These are phyloP conservation scores for Parascedosporium putredinis DNA, from an alignment of 2,329 filamentous ascomycete genomes.

Conservation along the genomic window DNA sequence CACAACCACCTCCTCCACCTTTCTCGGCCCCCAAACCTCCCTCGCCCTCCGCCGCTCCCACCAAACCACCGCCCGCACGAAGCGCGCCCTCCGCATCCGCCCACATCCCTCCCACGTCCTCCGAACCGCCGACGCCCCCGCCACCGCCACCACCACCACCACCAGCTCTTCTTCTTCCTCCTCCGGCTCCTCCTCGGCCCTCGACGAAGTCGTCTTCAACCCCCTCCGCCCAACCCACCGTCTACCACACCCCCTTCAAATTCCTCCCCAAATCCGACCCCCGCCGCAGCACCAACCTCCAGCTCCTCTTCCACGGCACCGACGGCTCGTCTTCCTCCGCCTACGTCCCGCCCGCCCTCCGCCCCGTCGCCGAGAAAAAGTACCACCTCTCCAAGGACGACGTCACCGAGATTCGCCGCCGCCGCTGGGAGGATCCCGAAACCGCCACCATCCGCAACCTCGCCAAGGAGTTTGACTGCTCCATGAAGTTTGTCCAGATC, in stretches of 20 bases:
- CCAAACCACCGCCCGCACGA: constrained; percentile 43
- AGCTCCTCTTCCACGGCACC: constrained; percentile 29
- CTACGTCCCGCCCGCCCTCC: constrained; percentile 23
- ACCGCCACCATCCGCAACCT: constrained; percentile 44
- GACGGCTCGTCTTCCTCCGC: constrained; percentile 10
- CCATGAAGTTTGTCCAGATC: constrained; percentile 46
- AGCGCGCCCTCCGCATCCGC: constrained; percentile 46
- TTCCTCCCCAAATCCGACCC: constrained; percentile 51
- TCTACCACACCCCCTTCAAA: constrained; percentile 55
- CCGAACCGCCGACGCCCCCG: constrained; percentile 18
- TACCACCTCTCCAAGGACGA: constrained; percentile 46
- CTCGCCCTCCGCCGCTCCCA: constrained; percentile 27
- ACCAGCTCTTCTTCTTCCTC: constrained; percentile 21
- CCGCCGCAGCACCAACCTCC: constrained; percentile 38
- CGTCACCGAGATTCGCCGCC: constrained; percentile 48
- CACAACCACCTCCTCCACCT: constrained; percentile 14
- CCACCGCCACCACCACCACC: no score
- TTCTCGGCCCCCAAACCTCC: constrained; percentile 11
- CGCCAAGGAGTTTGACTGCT: constrained; percentile 45
- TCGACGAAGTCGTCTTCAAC: constrained; percentile 42
- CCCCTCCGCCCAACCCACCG: constrained; percentile 44
- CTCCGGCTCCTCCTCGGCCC: constrained; percentile 22
- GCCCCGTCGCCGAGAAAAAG: constrained; percentile 12
- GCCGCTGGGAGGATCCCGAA: constrained; percentile 42
- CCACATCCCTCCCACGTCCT: constrained; percentile 51